phyloP scores from a whole-genome alignment of 148 eudicot species.

The Mesembryanthemum crystallinum region DNA sequence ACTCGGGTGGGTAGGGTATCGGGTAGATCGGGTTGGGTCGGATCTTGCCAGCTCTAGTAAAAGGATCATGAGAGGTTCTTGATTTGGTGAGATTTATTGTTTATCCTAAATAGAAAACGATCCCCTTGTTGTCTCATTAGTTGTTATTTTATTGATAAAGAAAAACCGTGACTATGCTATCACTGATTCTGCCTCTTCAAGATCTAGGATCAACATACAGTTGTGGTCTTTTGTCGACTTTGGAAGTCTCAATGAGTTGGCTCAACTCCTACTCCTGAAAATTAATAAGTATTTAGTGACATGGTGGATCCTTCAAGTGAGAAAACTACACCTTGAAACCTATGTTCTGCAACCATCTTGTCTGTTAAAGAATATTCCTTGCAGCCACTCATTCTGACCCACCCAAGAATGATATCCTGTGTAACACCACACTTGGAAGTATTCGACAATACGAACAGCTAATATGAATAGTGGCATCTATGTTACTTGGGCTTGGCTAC shows the following conservation, averaged over 20 bases:
- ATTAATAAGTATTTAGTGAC: neutral
- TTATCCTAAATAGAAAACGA: neutral
- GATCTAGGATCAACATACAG: neutral
- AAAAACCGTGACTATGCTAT: neutral
- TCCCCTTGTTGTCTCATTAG: neutral
- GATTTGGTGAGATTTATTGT: neutral
- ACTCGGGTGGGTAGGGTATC: too few relatives aligned
- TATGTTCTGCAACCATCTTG: neutral
- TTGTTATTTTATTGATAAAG: neutral
- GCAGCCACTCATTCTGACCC: neutral
- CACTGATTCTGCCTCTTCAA: neutral
- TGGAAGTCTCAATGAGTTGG: neutral
- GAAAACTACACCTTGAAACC: neutral
- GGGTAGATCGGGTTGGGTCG: too few relatives aligned
- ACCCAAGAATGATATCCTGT: neutral
- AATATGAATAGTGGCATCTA: neutral
- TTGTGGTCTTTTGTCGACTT: neutral
- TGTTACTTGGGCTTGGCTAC: neutral
- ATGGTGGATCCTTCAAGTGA: neutral
- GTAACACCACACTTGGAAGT: neutral
- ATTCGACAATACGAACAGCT: neutral
- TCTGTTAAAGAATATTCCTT: too few relatives aligned
- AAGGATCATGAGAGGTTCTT: conserved; percentile 2
- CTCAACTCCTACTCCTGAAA: neutral
- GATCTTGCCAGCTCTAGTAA: too few relatives aligned